Base-by-base conservation (phyloP, 331 rosid genomes). In the Arachis monticola region DNA sequence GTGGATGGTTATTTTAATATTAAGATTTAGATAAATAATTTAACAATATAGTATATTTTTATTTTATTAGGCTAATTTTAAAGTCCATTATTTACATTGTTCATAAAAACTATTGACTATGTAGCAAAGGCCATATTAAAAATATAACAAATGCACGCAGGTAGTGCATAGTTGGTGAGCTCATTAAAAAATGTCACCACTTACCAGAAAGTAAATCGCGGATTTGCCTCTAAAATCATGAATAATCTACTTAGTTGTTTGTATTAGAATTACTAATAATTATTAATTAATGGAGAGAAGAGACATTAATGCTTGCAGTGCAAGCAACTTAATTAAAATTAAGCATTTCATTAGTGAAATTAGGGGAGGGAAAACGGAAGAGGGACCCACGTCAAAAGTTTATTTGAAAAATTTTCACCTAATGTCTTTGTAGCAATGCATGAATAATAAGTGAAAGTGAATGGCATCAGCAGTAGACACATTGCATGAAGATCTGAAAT, bases 281-380 rank as follows among this genome's bases (percentile, higher is more conserved):
- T 57, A 12, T 9, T 56, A 35, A 35, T 35, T 35, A 35, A 48
- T 56, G 60, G 22, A 51, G 57, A 10, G n/a, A 74, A 27, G 17
- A 44, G 60, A 79, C 75, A 67, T 67, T 58, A 72, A 69, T 66
- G 30, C 89, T 84, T 84, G 11, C 68, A 75, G 89, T 6, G 61
- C 87, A 86, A 81, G 92, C 47, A 88, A 88, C 63, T 7, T 56
- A 66, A 35, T 7, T 60, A 66, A 35, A 48, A 69, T 52, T 51
- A 65, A 40, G 10, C 13, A 17, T 6, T 5, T 1, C 50, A 30
- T 44, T 1, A 66, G 84, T 74, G 66, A 60, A 76, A 17, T 17
- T 17, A 17, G 22, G 22, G 22, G 22, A 17, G 22, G 22, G 22
- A 17, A 17, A 17, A 17, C 22, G 22, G 22, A 17, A 17, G 22